Base-by-base conservation (phyloP, 2,329 filamentous ascomycete genomes). In the Beauveria pseudobassiana region DNA sequence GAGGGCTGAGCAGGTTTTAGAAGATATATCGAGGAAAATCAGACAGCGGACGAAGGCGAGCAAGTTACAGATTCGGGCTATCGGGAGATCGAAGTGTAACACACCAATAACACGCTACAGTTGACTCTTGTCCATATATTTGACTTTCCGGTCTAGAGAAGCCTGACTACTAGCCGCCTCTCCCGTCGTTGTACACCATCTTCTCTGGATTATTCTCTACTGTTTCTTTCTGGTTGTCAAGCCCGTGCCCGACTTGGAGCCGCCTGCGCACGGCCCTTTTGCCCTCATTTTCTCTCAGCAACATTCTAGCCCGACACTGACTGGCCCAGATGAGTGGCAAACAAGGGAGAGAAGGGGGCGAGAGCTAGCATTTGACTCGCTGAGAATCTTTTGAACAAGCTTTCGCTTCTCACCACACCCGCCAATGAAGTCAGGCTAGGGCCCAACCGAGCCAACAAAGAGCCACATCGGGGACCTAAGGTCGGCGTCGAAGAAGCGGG, bases 251-350 rank as follows among this genome's bases (percentile, higher is more conserved):
- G 18, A 48, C 42, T 49, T 28, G 30, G 30, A 58, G 28, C 34
- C 30, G 55, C 45, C 30, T n/a, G 46, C 56, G 56, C 46, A 59
- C 46, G 56, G 56, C 56, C 56, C 48, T 59, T 59, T 18, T n/a
- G 30, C 43, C 20, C 16, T 30, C n/a, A 38, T 49, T 24, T 30
- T 46, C 30, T 24, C 45, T 43, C 45, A 20, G 38, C 51, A 43
- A 18, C 26, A 30, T 20, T 12, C 24, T 56, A 16, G 24, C 26
- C 40, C 9, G 43, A 26, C 26, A 50, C n/a, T 49, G 18, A 10
- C 5, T 50, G 45, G 34, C 55, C 22, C 9, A 22, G 3, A 22
- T 3, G 34, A 43, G 16, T 18, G 34, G 55, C 26, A 40, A 46
- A 45, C 45, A 57, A 5, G 18, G 9, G 38, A 24, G 34, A 38